Percentiles rank a stretch among this genome's conserved stretches.
phyloP scores from a whole-genome alignment of 202 grass and related monocot genomes.

The Brachypodium distachyon region DNA sequence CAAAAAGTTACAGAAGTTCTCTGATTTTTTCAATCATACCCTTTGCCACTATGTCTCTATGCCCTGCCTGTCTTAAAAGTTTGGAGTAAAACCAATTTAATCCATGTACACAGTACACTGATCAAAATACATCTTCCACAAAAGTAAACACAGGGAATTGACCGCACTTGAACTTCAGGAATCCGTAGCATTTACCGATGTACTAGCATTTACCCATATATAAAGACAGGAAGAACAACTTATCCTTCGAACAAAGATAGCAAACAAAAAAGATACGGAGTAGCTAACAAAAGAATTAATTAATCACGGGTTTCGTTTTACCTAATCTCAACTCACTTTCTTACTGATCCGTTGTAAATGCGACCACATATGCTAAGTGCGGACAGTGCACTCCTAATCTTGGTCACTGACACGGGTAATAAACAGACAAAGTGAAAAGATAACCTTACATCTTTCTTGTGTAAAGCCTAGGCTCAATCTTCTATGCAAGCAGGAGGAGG shows the following conservation, averaged over 20 bases:
- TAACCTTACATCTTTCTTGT: background rate
- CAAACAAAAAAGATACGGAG: too few relatives aligned
- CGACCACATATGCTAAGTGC: background rate
- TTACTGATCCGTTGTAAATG: background rate
- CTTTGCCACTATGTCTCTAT: background rate
- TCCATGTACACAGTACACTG: background rate
- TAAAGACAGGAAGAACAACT: too few relatives aligned
- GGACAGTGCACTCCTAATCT: background rate
- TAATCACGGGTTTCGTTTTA: background rate
- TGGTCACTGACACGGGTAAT: background rate
- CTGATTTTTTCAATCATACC: too few relatives aligned
- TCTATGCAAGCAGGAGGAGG: background rate
- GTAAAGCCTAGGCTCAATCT: background rate
- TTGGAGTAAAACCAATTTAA: too few relatives aligned
- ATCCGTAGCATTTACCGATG: background rate
- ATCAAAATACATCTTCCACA: background rate
- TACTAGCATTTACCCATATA: too few relatives aligned
- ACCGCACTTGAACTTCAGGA: background rate
- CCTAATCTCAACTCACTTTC: background rate
- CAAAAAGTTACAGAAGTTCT: too few relatives aligned
- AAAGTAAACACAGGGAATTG: background rate
- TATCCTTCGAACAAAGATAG: background rate
- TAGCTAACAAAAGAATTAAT: too few relatives aligned
- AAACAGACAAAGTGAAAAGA: background rate
- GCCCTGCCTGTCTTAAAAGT: too few relatives aligned